phyloP scores from a whole-genome alignment of 2,329 filamentous ascomycete species.

The Hymenoscyphus fraxineus region DNA sequence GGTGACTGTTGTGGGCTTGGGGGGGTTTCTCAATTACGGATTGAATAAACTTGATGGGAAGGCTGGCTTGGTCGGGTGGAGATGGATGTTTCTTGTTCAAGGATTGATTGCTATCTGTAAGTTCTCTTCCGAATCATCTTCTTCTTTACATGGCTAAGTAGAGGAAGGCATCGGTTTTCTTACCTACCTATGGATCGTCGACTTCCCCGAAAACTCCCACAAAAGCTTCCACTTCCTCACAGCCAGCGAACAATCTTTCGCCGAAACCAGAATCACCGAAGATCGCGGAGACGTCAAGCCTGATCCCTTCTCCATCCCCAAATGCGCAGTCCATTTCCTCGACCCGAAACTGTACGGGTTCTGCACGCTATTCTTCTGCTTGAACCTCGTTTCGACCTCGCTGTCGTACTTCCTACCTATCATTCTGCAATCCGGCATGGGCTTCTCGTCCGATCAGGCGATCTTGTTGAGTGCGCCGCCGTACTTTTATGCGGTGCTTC shows the following conservation, averaged over 20 bases:
- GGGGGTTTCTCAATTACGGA: constrained; percentile 51
- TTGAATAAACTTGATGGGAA: constrained; percentile 60
- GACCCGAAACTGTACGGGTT: constrained; percentile 62
- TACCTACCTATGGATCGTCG: constrained; percentile 58
- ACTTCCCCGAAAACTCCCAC: constrained; percentile 58
- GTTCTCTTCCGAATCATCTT: constrained; percentile 30
- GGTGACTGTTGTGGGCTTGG: constrained; percentile 51
- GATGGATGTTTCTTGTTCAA: constrained; percentile 60
- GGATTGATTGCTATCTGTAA: constrained; percentile 48
- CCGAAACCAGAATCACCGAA: constrained; percentile 48
- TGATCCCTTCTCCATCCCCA: constrained; percentile 56
- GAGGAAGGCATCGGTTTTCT: constrained; percentile 43
- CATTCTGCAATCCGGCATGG: constrained; percentile 59
- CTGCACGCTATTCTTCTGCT: constrained; percentile 59
- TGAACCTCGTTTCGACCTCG: constrained; percentile 70
- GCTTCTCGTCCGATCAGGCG: constrained; percentile 47
- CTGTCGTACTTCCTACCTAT: constrained; percentile 78
- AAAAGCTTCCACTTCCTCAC: constrained; percentile 53
- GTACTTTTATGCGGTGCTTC: constrained; percentile 46
- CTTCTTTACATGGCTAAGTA: neutral
- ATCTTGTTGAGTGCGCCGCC: constrained; percentile 55
- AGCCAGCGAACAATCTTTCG: constrained; percentile 46
- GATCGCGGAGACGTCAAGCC: constrained; percentile 54
- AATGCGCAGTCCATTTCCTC: constrained; percentile 44
- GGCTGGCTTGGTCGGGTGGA: constrained; percentile 54